Evolutionary conservation across 805 yeast species (phyloP).

Genomic region (Torulaspora maleeae): DNA sequence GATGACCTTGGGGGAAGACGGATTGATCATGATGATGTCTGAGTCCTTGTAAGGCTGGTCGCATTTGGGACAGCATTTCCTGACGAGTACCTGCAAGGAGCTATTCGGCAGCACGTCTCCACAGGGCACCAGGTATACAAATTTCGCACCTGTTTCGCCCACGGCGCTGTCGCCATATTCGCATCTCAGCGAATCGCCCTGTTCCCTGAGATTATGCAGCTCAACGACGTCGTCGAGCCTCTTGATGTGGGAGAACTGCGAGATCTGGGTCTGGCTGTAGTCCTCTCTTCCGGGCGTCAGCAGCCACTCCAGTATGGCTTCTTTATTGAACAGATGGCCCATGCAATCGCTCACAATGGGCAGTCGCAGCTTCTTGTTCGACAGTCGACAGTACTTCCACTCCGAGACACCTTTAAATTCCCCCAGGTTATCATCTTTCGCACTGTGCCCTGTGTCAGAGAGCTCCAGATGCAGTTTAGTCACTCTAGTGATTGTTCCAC

Average conservation of each 20-base stretch:
- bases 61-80: slow-evolving; percentile 43
- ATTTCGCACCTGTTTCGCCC: slow-evolving; percentile 36
- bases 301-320: slow-evolving; percentile 53
- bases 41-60: slow-evolving; percentile 5
- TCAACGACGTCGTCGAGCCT: slow-evolving; percentile 44
- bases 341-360: slow-evolving; percentile 64
- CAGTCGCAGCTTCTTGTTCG: slow-evolving; percentile 40
- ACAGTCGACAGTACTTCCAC: slow-evolving; percentile 48
- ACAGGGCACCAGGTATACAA: slow-evolving; percentile 45
- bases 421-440: slow-evolving; percentile 16
- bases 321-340: slow-evolving; percentile 65
- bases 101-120: slow-evolving; percentile 41
- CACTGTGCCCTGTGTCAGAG: slow-evolving; percentile 31
- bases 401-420: slow-evolving; percentile 28
- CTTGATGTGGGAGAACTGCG: slow-evolving; percentile 35
- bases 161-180: slow-evolving; percentile 32
- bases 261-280: slow-evolving; percentile 25
- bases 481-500: slow-evolving; percentile 65
- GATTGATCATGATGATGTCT: slow-evolving; percentile 41
- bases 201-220: slow-evolving; percentile 30
- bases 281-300: slow-evolving; percentile 33
- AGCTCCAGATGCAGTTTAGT: slow-evolving; percentile 37
- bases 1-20: slow-evolving; percentile 22
- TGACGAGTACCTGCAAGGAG: slow-evolving; percentile 26
- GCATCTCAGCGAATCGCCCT: slow-evolving; percentile 11